A percentile compares a stretch with the other conserved stretches of the same genome.
These are phyloP conservation scores for Aspergillus fijiensis DNA, from an alignment of 2,329 filamentous ascomycete genomes.

Conservation along the genomic window DNA sequence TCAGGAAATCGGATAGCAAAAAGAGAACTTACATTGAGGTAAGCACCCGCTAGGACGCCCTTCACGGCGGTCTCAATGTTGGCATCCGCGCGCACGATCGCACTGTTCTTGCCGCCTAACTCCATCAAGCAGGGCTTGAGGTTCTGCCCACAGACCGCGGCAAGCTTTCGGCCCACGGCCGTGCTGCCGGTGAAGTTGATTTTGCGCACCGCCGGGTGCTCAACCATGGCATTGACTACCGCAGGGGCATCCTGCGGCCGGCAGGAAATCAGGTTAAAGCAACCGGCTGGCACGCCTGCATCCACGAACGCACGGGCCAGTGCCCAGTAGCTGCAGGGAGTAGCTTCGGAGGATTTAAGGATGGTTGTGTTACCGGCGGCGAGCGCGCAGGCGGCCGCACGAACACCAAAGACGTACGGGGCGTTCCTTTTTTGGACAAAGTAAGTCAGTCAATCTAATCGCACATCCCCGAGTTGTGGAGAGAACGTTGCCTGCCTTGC, in stretches of 20 bases:
- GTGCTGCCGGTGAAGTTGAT: constrained; percentile 50
- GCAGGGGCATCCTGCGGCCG: constrained; percentile 60
- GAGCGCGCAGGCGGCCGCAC: constrained; percentile 60
- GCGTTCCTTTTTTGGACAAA: constrained; percentile 47
- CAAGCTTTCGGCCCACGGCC: constrained; percentile 44
- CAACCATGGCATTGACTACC: constrained; percentile 67
- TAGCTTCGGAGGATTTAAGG: constrained; percentile 67
- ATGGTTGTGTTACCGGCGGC: constrained; percentile 71
- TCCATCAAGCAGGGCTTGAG: constrained; percentile 72
- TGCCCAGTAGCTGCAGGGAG: constrained; percentile 61
- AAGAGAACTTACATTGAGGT: constrained; percentile 29
- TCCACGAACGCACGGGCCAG: constrained; percentile 64
- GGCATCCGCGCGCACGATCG: constrained; percentile 76
- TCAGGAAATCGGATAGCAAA: neutral
- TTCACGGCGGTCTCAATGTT: constrained; percentile 63
- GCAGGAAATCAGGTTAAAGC: constrained; percentile 70
- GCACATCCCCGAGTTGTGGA: neutral
- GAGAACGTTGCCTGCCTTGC: neutral
- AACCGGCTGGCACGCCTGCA: constrained; percentile 71
- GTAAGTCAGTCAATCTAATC: neutral
- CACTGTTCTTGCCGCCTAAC: constrained; percentile 75
- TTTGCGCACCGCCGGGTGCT: constrained; percentile 43
- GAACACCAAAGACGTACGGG: constrained; percentile 50
- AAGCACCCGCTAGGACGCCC: constrained; percentile 34
- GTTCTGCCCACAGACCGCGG: constrained; percentile 34